These are phyloP conservation scores for Gastrolobium bilobum DNA, from an alignment of 306 rosid species.

Conservation along the genomic window DNA sequence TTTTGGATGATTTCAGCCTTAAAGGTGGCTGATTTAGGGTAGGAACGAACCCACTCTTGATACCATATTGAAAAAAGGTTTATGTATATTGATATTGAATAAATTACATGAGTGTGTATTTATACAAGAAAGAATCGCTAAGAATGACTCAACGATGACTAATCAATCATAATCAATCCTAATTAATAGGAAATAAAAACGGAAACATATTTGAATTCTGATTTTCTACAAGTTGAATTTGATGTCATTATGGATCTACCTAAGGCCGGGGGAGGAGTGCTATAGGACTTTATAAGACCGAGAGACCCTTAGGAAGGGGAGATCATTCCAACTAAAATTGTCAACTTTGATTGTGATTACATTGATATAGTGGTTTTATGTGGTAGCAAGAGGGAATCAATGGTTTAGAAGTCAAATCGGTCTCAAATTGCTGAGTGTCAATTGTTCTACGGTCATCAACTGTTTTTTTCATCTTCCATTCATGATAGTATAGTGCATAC, in stretches of 20 bases:
- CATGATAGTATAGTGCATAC: neutral
- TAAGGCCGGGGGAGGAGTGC: conserved; percentile 68
- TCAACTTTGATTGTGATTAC: neutral
- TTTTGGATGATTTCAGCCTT: no score
- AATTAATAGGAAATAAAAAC: no score
- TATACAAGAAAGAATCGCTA: no score
- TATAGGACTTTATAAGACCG: conserved; percentile 67
- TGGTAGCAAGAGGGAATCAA: neutral
- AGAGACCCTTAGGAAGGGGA: conserved; percentile 38
- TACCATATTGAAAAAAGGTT: no score
- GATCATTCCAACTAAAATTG: neutral
- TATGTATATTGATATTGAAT: no score
- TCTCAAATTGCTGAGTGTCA: neutral
- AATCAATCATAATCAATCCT: no score
- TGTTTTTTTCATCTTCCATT: neutral
- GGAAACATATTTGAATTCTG: no score
- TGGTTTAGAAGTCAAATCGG: neutral
- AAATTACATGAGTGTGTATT: no score
- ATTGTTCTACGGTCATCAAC: neutral
- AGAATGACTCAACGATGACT: no score
- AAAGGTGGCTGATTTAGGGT: no score
- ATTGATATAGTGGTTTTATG: neutral
- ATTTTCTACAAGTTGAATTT: no score
- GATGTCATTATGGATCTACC: conserved; percentile 46
- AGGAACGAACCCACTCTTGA: no score